Evolutionary conservation across 139 green algal species (phyloP).

Genomic region (Deuterostichococcus epilithicus): DNA sequence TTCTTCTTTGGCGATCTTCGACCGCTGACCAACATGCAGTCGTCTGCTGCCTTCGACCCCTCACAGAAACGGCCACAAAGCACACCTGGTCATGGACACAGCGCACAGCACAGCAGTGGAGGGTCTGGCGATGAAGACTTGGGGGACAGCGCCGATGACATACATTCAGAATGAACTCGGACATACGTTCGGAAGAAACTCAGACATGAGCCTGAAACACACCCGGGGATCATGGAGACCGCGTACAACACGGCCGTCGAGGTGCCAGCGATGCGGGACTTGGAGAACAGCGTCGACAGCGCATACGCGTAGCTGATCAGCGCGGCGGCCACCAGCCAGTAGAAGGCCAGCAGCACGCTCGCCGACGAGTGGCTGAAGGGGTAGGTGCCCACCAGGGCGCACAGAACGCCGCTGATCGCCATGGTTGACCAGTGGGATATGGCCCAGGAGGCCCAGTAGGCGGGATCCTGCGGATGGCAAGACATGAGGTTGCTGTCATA

Average conservation of each 20-base stretch:
- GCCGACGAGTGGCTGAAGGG: constrained; percentile 39
- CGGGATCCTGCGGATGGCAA: constrained; percentile 31
- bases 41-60: no score
- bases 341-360: constrained; percentile 58
- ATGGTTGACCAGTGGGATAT: constrained; percentile 60
- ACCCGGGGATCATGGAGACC: constrained; percentile 69
- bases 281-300: constrained; percentile 61
- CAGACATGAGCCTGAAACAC: constrained; percentile 1
- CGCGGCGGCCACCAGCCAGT: constrained; percentile 55
- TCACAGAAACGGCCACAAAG: no score
- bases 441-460: constrained; percentile 69
- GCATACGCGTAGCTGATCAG: constrained; percentile 68
- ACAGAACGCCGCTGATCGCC: constrained; percentile 50
- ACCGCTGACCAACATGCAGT: no score
- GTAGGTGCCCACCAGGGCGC: constrained; percentile 46
- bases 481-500: background rate
- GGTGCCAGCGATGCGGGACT: constrained; percentile 55
- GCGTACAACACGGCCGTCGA: constrained; percentile 60
- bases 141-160: no score
- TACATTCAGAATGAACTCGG: background rate
- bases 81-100: no score
- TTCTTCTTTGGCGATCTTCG: no score
- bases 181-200: background rate
- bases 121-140: no score
- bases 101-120: no score